Evolutionary conservation across 495 filamentous ascomycete species (phyloP), one percentile per base, ranked within the genome.

Genomic region (Lichenothelia convexa): DNA sequence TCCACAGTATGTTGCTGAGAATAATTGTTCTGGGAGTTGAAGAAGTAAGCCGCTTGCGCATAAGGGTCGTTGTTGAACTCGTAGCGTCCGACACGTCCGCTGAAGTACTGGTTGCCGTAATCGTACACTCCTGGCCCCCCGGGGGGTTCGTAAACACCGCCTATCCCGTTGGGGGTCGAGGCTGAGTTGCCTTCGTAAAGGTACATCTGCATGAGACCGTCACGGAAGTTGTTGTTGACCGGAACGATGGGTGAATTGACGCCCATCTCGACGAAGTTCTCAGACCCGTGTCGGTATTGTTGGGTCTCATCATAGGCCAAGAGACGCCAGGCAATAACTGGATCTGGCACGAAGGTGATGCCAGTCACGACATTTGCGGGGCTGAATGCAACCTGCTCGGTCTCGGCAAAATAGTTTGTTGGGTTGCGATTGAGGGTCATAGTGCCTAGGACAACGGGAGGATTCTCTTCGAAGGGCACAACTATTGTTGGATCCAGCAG

Each of bases 241-340:
- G 65, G 60, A 7, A 59, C 48, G 6, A 55, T 54, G 8, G 79
- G 79, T 11, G 69, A 65, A 61, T 84, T 84, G 55, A 82, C 75
- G 7, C 78, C 78, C 5, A 80, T 51, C 51, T 81, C 74, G 51
- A 80, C 74, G 45, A 80, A 81, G 62, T 84, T 84, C 44, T 76
- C 72, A 12, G 71, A 73, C 21, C 71, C 67, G 47, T 80, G 60
- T 3, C 78, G 72, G 59, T 81, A 80, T 8, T 79, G 45, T 46
- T 80, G 75, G 2, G 78, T 79, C 60, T 81, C 78, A 3, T 80
- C 64, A 56, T 84, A 84, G 34, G 72, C 76, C 58, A 74, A 81
- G 30, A 81, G 55, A 35, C 78, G 76, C 29, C 75, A 78, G 45
- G 80, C 75, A 13, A 84, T 70, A 24, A 82, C 60, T 11, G 76